Conservation (phyloP, 2,329 filamentous ascomycete species). For the Lachnellula occidentalis region DNA sequence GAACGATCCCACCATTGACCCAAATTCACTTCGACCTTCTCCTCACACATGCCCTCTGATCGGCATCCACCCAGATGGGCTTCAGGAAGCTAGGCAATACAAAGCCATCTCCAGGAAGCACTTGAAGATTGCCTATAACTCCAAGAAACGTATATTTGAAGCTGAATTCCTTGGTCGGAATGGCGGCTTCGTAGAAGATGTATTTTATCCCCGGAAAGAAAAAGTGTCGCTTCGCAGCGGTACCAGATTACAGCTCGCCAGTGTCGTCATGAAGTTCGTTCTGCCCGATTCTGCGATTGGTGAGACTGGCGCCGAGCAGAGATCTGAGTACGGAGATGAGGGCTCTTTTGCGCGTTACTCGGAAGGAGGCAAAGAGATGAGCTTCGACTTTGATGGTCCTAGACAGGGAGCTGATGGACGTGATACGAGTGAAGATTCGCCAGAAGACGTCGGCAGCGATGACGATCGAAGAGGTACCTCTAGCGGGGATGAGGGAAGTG, state of each 20-base stretch:
- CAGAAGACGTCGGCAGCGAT: slow-evolving; percentile 21
- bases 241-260: slow-evolving; percentile 65
- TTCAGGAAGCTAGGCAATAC: slow-evolving; percentile 55
- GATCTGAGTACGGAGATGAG: slow-evolving; percentile 43
- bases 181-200: slow-evolving; percentile 63
- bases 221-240: slow-evolving; percentile 57
- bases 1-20: slow-evolving; percentile 50
- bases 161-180: slow-evolving; percentile 54
- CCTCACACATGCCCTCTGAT: slow-evolving; percentile 60
- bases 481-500: slow-evolving; percentile 27
- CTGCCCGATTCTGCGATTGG: slow-evolving; percentile 59
- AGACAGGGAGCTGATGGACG: slow-evolving; percentile 50
- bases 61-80: slow-evolving; percentile 65
- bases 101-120: slow-evolving; percentile 72
- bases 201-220: slow-evolving; percentile 46
- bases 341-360: slow-evolving; percentile 45
- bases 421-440: slow-evolving; percentile 31
- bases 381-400: slow-evolving; percentile 64
- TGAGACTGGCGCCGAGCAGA: slow-evolving; percentile 52
- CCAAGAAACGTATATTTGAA: slow-evolving; percentile 57
- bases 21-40: slow-evolving; percentile 54
- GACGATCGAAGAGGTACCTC: slow-evolving; percentile 22
- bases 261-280: slow-evolving; percentile 61
- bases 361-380: slow-evolving; percentile 63
- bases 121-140: slow-evolving; percentile 66